A percentile compares a stretch with the other conserved stretches of the same genome.
Conservation (phyloP, 192 early-diverging fungal genomes). For the Funneliformis geosporum region DNA sequence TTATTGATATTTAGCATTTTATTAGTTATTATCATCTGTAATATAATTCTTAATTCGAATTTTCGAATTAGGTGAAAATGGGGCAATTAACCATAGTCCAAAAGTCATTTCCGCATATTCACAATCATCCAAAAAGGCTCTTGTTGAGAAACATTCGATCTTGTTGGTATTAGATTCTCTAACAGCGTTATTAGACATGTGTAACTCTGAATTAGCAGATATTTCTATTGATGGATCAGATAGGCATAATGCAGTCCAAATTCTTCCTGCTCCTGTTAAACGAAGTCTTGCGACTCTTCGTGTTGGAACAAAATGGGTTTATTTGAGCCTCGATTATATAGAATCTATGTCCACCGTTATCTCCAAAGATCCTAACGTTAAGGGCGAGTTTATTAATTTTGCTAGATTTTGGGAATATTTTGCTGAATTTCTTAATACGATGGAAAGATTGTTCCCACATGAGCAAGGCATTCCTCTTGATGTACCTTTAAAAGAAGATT, state of each 20-base stretch:
- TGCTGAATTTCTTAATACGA: conserved; percentile 24
- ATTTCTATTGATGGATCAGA: not conserved
- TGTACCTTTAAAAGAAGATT: conserved; percentile 42
- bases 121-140: conserved; percentile 26
- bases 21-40: not conserved
- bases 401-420: conserved; percentile 26
- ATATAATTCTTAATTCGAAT: not conserved
- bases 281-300: conserved; percentile 31
- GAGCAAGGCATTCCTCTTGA: conserved; percentile 27
- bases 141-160: conserved; percentile 30
- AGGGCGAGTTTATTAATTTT: not conserved
- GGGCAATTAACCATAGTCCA: not conserved
- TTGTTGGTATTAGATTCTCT: conserved; percentile 27
- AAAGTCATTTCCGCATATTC: not conserved
- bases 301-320: conserved; percentile 32
- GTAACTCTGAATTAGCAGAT: conserved; percentile 24
- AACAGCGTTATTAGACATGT: conserved; percentile 28
- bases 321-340: conserved; percentile 19
- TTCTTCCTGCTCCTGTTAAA: conserved; percentile 33
- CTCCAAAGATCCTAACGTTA: conserved; percentile 21
- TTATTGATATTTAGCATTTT: not conserved
- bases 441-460: conserved; percentile 28
- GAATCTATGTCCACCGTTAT: conserved; percentile 6
- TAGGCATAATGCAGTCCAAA: conserved; percentile 18
- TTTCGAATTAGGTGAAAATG: conserved; percentile 16